Base-by-base conservation (phyloP, 169 alveolate genomes). In the Cyclospora cayetanensis region DNA sequence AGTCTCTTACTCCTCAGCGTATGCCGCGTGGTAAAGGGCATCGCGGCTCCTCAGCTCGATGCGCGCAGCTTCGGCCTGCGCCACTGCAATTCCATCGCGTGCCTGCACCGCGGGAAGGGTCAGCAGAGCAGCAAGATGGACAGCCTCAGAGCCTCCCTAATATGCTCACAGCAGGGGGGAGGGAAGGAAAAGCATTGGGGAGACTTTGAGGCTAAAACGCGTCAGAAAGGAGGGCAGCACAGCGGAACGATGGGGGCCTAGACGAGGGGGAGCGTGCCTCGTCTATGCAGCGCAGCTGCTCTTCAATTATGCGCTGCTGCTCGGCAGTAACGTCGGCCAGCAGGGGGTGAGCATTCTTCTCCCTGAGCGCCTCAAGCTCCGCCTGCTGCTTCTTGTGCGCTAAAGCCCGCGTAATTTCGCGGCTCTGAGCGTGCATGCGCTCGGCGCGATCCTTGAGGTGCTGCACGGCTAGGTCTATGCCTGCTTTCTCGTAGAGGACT, bases 261-360 rank as follows among this genome's bases (percentile, higher is more conserved):
- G 60, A 50, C n/a, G n/a, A n/a, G n/a, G n/a, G n/a, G n/a, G n/a
- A n/a, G n/a, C 55, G 20, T 41, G 25, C 92, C 93, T 90, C 85
- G 43, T 90, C 93, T 27, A 90, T 74, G 42, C 90, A 82, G 20
- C 93, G 90, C 20, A 90, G 83, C 74, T 90, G 93, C 72, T 90
- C 93, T 83, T 76, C 86, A 63, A 90, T 74, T 37, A 90, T 72
- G 4, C 90, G 90, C 42, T 90, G 93, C 35, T 90, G 93, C 84
- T 90, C 93, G 34, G 15, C 25, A 2, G 60, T 90, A 27, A 90
- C 52, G 29, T 74, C 93, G 35, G 90, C 39, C 84, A 90, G 39
- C n/a, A 55, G 90, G 80, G 85, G 90, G 60, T 77, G 72, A 29
- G 86, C 93, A 41, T 83, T 53, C 84, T 74, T 90, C 83, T 43